Evolutionary conservation across 75 land plant genomes (phyloP), one percentile per base, ranked within the genome.

Genomic region (Cryptomeria japonica): DNA sequence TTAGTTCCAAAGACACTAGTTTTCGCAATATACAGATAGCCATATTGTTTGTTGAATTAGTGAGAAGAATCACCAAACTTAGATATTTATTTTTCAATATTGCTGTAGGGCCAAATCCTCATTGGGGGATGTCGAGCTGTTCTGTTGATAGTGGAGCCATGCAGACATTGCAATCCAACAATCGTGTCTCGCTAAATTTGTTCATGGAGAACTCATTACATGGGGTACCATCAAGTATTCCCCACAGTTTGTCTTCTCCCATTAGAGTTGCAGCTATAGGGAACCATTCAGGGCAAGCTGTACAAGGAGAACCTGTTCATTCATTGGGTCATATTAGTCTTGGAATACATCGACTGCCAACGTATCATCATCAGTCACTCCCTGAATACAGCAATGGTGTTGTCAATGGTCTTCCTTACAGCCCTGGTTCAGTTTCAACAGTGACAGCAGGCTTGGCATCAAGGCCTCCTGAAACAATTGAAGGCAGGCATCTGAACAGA

Each of bases 281-380:
- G 36, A 91, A 88, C 86, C 95, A 91, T 86, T 84, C 82, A 32
- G 94, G 88, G 38, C 94, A 87, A 55, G 44, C 88, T 5, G 80
- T 46, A 64, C 87, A 89, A 88, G 85, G 86, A 80, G 96, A 93
- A 64, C 75, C 90, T 15, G 87, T 91, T 28, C 90, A 89, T 84
- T 89, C 93, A 16, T 80, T 87, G 49, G 89, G 91, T 3, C 93
- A 92, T 15, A 83, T 92, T 51, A 92, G 93, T 28, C 93, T 91
- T 87, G 91, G 92, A 31, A 55, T 91, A 39, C 93, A 89, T 77
- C 84, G 90, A 56, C 32, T 92, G 42, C 92, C 92, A 38, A 82
- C 79, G 84, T 91, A 89, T 84, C 96, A 97, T 90, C 95, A 96
- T 6, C 98, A 97, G 89, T 97, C 98, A 39, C 92, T 96, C 22